A percentile compares a stretch with the other conserved stretches of the same genome.
phyloP scores from a whole-genome alignment of 352 stramenopile genomes.

The Discostella stelligera region DNA sequence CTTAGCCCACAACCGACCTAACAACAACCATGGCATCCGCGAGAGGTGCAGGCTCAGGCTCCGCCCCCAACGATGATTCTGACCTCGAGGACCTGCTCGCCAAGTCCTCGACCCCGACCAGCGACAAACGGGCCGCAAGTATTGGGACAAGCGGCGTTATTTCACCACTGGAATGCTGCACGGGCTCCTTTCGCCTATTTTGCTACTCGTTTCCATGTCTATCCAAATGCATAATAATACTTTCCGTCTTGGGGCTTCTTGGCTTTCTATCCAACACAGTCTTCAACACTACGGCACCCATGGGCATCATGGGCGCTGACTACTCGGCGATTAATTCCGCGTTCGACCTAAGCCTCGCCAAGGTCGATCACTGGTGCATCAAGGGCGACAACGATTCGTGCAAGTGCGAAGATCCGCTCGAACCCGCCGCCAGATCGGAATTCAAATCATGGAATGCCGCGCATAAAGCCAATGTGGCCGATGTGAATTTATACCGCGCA shows the following conservation, averaged over 20 bases:
- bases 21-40: neutral
- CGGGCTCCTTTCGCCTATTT: conserved; percentile 16
- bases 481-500: conserved; percentile 36
- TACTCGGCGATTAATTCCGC: conserved; percentile 56
- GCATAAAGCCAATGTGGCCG: conserved; percentile 57
- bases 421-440: conserved; percentile 40
- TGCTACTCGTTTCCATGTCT: conserved; percentile 41
- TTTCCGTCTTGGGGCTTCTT: conserved; percentile 27
- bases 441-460: conserved; percentile 56
- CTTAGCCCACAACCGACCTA: neutral
- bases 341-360: conserved; percentile 57
- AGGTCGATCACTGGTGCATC: conserved; percentile 75
- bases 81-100: conserved; percentile 53
- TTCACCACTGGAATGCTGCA: conserved; percentile 13
- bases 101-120: conserved; percentile 6
- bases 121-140: neutral
- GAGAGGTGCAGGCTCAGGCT: neutral
- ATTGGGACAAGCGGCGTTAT: conserved; percentile 4
- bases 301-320: conserved; percentile 59
- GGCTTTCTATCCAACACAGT: conserved; percentile 12
- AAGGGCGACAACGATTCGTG: conserved; percentile 67
- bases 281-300: conserved; percentile 54
- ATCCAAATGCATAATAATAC: conserved; percentile 36
- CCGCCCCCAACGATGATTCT: conserved; percentile 41
- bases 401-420: conserved; percentile 69